Evolutionary conservation across 2,329 filamentous ascomycete genomes (phyloP), one percentile per base, ranked within the genome.

Genomic region (Blastomyces gilchristii): DNA sequence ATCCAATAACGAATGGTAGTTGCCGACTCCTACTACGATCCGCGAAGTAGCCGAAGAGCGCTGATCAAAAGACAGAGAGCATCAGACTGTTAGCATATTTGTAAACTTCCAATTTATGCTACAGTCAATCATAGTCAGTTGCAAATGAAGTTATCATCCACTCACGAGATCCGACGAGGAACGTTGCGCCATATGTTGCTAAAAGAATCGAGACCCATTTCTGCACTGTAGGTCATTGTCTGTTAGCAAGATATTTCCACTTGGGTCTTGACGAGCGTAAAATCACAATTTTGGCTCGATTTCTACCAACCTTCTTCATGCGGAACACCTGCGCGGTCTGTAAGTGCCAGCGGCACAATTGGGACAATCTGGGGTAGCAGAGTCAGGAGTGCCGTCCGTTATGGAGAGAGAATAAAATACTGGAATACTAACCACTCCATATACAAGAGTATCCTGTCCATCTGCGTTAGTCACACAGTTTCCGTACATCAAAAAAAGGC

Each of bases 1-100:
- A 67, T 0, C 85, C 84, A 9, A 81, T 64, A 1, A 87, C 71
- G 63, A 87, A 87, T 0, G 84, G 84, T 0, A 78, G 67, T 66
- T 82, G 80, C 12, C 85, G 76, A 4, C 81, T 80, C 0, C 74
- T 72, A 22, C 80, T 74, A 59, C 76, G 78, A 69, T 87, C 83
- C 2, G 84, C 80, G 34, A 86, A 65, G 66, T 72, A 68, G 37
- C 73, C 68, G 65, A 71, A 67, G 25, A 74, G 58, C 25, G 72
- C 67, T 72, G 41, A 2, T 53, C 50, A 22, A 45, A 58, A 3
- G 31, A 8, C 11, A 7, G 53, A 34, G 34, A 49, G 45, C 18
- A 43, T 45, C 54, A 43, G 11, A 14, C 9, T 3, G 54, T 64
- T 57, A 64, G 41, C 31, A 47, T 28, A 37, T 18, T n/a, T 49